Evolutionary conservation across 176 grass and related monocot genomes (phyloP), one percentile per base, ranked within the genome.

Genomic region (Tillandsia fasciculata): DNA sequence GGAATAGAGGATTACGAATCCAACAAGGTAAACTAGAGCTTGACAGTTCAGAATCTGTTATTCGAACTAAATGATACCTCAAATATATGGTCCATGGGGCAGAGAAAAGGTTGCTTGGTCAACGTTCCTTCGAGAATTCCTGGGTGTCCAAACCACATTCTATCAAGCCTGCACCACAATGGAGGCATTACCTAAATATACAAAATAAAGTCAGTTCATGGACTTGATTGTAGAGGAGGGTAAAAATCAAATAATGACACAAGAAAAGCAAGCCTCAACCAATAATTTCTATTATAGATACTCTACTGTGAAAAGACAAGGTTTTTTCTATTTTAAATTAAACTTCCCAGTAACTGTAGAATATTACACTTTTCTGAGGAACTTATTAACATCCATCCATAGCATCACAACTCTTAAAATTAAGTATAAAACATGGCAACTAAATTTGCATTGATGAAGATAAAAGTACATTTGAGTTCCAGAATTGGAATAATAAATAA

Each of bases 161-260:
- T 87, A 71, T 99, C 94, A 71, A 99, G 80, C 82, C 94, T 90
- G 80, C 94, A 99, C 94, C 94, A 99, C 86, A 99, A 82, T 78
- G 80, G 86, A 79, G 94, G 94, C 94, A 99, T 93, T 85, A 99
- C 89, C 94, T 99, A 88, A 77, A 82, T 48, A 80, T 49, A 18
- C 12, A 83, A 58, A 77, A 68, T 52, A 73, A 83, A 75, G 22
- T 80, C 26, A 42, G 42, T 14, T 8, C 11, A 66, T 68, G 8
- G 20, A 77, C 59, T 77, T 63, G 53, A n/a, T 73, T 63, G 65
- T 71, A 70, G 4, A 67, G 5, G 2, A 33, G 29, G 29, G 29
- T 33, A 33, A 33, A 17, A 58, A 58, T 17, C 17, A 58, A 58
- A 12, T 58, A 57, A 57, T 57, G 17, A 58, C 15, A 58, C 17